Conservation (phyloP, 163 green algal species). For the Scenedesmus sp. region DNA sequence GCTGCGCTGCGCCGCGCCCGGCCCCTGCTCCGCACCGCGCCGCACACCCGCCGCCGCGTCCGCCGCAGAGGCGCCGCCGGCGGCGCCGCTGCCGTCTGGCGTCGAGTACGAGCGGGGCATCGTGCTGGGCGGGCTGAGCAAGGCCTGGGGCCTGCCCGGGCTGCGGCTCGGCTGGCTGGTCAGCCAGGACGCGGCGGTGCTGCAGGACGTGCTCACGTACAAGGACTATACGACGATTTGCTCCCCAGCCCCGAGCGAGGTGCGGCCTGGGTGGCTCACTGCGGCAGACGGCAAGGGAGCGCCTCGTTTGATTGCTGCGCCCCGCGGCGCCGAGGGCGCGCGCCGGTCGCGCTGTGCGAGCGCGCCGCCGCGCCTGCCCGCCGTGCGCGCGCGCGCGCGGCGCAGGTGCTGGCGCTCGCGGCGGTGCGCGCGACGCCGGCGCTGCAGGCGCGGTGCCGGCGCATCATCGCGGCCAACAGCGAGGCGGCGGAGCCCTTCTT, state of each 20-base stretch:
- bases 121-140: constrained; percentile 68
- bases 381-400: no score
- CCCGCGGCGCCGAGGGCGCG: no score
- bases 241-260: constrained; percentile 58
- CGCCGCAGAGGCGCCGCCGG: constrained; percentile 12
- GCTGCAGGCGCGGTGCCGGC: constrained; percentile 48
- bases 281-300: no score
- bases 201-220: constrained; percentile 34
- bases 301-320: no score
- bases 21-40: no score
- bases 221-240: constrained; percentile 89
- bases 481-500: constrained; percentile 23
- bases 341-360: no score
- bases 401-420: constrained; percentile 62
- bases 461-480: constrained; percentile 52
- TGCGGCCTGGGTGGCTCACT: no score
- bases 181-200: constrained; percentile 17
- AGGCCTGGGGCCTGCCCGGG: constrained; percentile 73
- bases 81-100: constrained; percentile 46
- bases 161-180: constrained; percentile 69
- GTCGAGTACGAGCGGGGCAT: constrained; percentile 64
- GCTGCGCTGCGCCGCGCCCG: no score
- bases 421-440: constrained; percentile 45
- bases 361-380: no score
- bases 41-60: no score